Evolutionary conservation across 1,284 basidiomycete species (phyloP).

Genomic region (Cutaneotrichosporon spelunceum): DNA sequence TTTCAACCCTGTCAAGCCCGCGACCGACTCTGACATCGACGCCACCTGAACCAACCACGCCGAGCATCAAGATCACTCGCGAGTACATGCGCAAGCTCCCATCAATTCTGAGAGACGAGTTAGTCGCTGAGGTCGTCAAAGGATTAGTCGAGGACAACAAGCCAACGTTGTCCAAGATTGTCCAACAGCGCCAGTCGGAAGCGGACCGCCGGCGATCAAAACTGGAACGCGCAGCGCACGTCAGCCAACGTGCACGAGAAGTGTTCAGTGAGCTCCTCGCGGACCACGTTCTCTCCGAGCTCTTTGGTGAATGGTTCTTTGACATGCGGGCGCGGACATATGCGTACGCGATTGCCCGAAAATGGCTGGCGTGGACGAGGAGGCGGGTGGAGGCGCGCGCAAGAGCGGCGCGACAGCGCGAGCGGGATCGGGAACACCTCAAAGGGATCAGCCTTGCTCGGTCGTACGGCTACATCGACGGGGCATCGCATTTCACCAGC

Average conservation of each 20-base stretch:
- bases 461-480: slow-evolving; percentile 12
- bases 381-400: slow-evolving; percentile 17
- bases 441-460: slow-evolving; percentile 32
- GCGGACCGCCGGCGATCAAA: slow-evolving; percentile 21
- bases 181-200: slow-evolving; percentile 31
- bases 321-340: slow-evolving; percentile 15
- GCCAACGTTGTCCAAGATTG: slow-evolving; percentile 19
- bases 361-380: slow-evolving; percentile 30
- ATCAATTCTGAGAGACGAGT: slow-evolving; percentile 22
- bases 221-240: slow-evolving; percentile 16
- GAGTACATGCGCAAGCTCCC: slow-evolving; percentile 14
- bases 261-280: slow-evolving; percentile 20
- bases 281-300: slow-evolving; percentile 10
- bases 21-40: slow-evolving; percentile 8
- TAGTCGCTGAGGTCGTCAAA: slow-evolving; percentile 31
- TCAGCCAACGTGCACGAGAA: slow-evolving; percentile 20
- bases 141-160: slow-evolving; percentile 22
- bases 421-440: slow-evolving; percentile 24
- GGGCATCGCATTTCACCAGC: neutral
- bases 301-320: slow-evolving; percentile 5
- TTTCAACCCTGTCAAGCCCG: neutral
- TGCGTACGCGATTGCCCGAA: slow-evolving; percentile 15
- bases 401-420: slow-evolving; percentile 17
- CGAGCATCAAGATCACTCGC: slow-evolving; percentile 16
- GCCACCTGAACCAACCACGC: slow-evolving; percentile 9